Conservation (phyloP, 2,329 filamentous ascomycete genomes). For the Madurella fahalii region DNA sequence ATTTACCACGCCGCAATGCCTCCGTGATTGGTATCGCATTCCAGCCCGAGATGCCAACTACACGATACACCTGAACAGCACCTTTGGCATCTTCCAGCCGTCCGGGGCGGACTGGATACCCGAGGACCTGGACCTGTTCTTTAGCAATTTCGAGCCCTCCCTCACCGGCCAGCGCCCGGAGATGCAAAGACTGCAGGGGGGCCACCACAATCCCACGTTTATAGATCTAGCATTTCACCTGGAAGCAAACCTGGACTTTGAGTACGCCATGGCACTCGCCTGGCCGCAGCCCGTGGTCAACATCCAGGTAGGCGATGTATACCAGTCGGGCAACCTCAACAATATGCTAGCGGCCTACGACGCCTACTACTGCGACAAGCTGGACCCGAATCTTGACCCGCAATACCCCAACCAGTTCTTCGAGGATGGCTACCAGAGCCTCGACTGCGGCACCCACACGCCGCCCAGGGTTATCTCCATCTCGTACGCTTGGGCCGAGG, state of each 20-base stretch:
- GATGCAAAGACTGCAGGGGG: not conserved
- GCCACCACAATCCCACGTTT: not conserved
- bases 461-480: conserved; percentile 52
- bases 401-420: conserved; percentile 40
- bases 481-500: conserved; percentile 52
- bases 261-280: conserved; percentile 11
- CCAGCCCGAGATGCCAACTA: no score
- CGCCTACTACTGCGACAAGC: conserved; percentile 44
- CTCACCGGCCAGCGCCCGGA: not conserved
- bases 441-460: conserved; percentile 39
- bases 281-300: conserved; percentile 22
- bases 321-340: conserved; percentile 29
- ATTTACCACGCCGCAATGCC: no score
- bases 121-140: conserved; percentile 4
- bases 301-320: conserved; percentile 21
- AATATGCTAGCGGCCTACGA: conserved; percentile 46
- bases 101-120: conserved; percentile 1
- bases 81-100: conserved; percentile 4
- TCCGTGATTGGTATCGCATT: no score
- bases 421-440: conserved; percentile 32
- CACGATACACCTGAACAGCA: not conserved
- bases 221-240: not conserved
- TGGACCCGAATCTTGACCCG: conserved; percentile 36
- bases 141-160: not conserved
- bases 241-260: conserved; percentile 2